Percentiles rank a stretch among this genome's conserved stretches.
Conservation (phyloP, 352 stramenopile species). For the Peronosclerospora sorghi region DNA sequence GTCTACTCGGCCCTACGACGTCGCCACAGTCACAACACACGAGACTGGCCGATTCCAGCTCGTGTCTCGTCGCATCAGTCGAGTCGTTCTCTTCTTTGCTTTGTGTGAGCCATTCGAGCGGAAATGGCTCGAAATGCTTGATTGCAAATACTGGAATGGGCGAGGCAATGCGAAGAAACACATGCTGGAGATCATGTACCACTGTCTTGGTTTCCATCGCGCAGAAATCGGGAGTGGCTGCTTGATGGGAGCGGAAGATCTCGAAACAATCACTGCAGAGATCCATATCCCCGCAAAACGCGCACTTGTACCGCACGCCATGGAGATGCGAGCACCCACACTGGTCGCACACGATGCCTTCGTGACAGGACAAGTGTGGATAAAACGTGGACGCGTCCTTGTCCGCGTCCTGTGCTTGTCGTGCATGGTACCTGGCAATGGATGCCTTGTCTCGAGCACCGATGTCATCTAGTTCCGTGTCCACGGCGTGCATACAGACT, state of each 20-base stretch:
- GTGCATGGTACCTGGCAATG: slow-evolving; percentile 15
- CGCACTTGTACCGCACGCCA: slow-evolving; percentile 59
- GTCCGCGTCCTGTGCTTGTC: slow-evolving; percentile 2
- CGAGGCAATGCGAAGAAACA: slow-evolving; percentile 53
- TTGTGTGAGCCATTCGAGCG: slow-evolving; percentile 14
- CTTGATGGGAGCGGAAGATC: slow-evolving; percentile 24
- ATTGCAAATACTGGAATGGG: slow-evolving; percentile 54
- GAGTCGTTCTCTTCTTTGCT: slow-evolving; percentile 5
- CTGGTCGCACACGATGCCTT: slow-evolving; percentile 60
- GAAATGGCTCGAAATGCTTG: slow-evolving; percentile 39
- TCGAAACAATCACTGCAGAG: slow-evolving; percentile 55
- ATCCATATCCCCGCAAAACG: slow-evolving; percentile 57
- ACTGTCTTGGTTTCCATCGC: slow-evolving; percentile 16
- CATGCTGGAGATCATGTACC: slow-evolving; percentile 36
- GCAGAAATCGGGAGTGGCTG: slow-evolving; percentile 7
- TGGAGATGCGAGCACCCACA: slow-evolving; percentile 50
- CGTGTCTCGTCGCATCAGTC: background rate
- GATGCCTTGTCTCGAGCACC: slow-evolving; percentile 13
- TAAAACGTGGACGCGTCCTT: slow-evolving; percentile 26
- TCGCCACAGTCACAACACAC: slow-evolving; percentile 24
- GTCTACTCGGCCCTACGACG: slow-evolving; percentile 8
- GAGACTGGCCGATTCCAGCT: background rate
- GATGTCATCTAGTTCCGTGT: slow-evolving; percentile 14
- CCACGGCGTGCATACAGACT: slow-evolving; percentile 2
- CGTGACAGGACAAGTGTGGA: slow-evolving; percentile 36